These are phyloP conservation scores for Mycena metata DNA, from an alignment of 768 basidiomycete genomes.

Conservation along the genomic window DNA sequence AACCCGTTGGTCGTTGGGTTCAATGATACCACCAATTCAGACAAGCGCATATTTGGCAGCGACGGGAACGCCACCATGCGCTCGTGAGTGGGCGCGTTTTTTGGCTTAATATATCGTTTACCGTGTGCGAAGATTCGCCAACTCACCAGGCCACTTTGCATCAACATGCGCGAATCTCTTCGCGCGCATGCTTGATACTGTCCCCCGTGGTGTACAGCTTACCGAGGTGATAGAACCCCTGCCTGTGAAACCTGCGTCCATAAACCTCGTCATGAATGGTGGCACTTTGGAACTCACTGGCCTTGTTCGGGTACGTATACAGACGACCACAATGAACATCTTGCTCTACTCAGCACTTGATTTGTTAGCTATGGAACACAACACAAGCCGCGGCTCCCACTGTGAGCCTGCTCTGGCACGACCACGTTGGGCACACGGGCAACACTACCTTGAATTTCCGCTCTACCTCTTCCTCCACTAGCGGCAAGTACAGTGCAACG, in stretches of 20 bases:
- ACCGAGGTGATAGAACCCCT: conserved; percentile 24
- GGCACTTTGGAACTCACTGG: conserved; percentile 13
- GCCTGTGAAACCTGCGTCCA: conserved; percentile 21
- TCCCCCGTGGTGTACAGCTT: conserved; percentile 21
- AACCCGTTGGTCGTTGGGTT: conserved; percentile 21
- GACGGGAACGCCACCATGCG: conserved; percentile 29
- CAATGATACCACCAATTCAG: conserved; percentile 32
- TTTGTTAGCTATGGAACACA: conserved; percentile 22
- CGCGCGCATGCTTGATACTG: conserved; percentile 29
- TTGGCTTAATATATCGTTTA: conserved; percentile 12
- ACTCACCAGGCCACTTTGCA: conserved; percentile 14
- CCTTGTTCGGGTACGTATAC: conserved; percentile 17
- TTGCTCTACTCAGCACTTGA: neutral
- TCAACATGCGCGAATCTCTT: conserved; percentile 25
- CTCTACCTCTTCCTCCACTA: conserved; percentile 16
- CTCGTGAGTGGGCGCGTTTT: conserved; percentile 9
- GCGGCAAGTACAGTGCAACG: conserved; percentile 22
- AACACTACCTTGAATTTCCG: neutral
- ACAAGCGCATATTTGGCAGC: conserved; percentile 28
- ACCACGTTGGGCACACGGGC: conserved; percentile 3
- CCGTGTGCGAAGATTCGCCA: conserved; percentile 19
- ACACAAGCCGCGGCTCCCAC: conserved; percentile 1
- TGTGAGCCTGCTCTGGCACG: conserved; percentile 13
- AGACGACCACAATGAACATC: conserved; percentile 4
- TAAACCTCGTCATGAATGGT: conserved; percentile 9